Conservation (phyloP, 495 filamentous ascomycete genomes). For the Cercophora samala region DNA sequence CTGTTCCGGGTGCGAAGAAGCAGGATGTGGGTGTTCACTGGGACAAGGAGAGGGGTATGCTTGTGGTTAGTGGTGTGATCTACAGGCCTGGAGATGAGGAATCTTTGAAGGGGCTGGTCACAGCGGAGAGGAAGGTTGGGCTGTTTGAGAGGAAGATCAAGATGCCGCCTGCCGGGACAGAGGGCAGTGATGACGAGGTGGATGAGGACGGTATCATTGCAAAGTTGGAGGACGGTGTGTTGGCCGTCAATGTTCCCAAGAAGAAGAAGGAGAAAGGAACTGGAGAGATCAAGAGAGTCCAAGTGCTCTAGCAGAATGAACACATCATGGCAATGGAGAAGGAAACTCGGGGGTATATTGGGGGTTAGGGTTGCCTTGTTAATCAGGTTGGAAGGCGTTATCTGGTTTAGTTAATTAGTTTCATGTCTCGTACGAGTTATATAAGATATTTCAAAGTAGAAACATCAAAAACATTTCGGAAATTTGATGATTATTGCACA, state of each 20-base stretch:
- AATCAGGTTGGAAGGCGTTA: background rate
- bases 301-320: slow-evolving; percentile 45
- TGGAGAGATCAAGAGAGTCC: slow-evolving; percentile 56
- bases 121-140: slow-evolving; percentile 65
- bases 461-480: background rate
- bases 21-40: slow-evolving; percentile 74
- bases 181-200: slow-evolving; percentile 56
- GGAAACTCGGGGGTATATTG: background rate
- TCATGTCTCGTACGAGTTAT: too few species aligned
- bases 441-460: background rate
- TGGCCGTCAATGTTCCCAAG: slow-evolving; percentile 59
- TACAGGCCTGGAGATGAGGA: slow-evolving; percentile 69
- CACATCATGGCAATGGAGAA: background rate
- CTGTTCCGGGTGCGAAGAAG: slow-evolving; percentile 73
- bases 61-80: slow-evolving; percentile 67
- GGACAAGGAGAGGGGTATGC: slow-evolving; percentile 60
- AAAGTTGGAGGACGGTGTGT: slow-evolving; percentile 62
- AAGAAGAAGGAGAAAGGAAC: slow-evolving; percentile 52
- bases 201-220: slow-evolving; percentile 64
- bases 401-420: background rate
- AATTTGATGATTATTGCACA: background rate
- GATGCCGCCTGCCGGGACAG: slow-evolving; percentile 48
- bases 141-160: slow-evolving; percentile 68
- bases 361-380: background rate
- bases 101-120: slow-evolving; percentile 59